phyloP scores from a whole-genome alignment of 495 filamentous ascomycete genomes.

The Xylaria curta region DNA sequence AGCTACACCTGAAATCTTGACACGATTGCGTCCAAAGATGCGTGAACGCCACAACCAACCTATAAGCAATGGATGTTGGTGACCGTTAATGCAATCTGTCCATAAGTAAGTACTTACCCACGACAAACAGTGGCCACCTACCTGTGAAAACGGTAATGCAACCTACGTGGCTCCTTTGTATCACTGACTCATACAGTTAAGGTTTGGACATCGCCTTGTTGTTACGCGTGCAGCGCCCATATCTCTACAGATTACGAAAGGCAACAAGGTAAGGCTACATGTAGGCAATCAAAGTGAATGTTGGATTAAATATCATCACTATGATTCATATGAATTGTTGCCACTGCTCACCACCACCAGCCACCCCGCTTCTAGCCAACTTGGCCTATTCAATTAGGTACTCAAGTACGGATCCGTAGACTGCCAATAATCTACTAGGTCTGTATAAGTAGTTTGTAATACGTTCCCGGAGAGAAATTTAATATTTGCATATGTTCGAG shows the following conservation, averaged over 20 bases:
- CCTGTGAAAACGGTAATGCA: constrained; percentile 1
- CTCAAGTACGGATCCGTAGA: too few relatives aligned
- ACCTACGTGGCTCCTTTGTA: constrained; percentile 21
- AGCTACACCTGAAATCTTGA: not conserved
- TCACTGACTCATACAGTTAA: not conserved
- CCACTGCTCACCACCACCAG: not conserved
- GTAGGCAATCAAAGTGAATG: too few relatives aligned
- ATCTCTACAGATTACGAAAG: not conserved
- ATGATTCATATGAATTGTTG: not conserved
- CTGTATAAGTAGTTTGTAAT: too few relatives aligned
- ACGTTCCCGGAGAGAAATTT: not conserved
- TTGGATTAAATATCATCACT: not conserved
- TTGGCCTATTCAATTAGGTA: not conserved
- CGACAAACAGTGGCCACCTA: not conserved
- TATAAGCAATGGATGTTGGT: not conserved
- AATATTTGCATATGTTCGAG: not conserved
- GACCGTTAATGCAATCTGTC: constrained; percentile 10
- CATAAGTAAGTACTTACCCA: not conserved
- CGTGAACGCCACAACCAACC: not conserved
- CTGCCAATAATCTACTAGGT: too few relatives aligned
- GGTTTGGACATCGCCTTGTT: not conserved
- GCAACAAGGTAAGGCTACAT: not conserved
- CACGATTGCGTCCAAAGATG: not conserved
- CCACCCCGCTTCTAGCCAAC: not conserved
- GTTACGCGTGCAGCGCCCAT: not conserved